Evolutionary conservation across 202 grass and related monocot genomes (phyloP).

Genomic region (Bolboschoenoplectus hybrid): DNA sequence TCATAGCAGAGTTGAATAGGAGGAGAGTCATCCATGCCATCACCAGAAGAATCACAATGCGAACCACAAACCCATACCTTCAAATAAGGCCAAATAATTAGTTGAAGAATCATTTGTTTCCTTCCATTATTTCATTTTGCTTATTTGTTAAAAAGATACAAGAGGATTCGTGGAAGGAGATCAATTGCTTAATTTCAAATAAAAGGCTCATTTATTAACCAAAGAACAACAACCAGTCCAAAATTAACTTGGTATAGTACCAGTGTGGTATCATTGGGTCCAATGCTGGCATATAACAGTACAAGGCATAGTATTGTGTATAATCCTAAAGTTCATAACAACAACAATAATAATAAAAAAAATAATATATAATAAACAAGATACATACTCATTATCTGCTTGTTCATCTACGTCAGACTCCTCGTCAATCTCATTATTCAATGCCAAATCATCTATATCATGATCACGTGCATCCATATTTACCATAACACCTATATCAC

Average conservation of each 20-base stretch:
- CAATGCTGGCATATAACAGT: not conserved
- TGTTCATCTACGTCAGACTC: slow-evolving; percentile 85
- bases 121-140: not conserved
- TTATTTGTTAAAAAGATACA: slow-evolving; percentile 5
- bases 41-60: slow-evolving; percentile 82
- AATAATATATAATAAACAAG: slow-evolving; percentile 31
- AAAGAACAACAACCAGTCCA: slow-evolving; percentile 9
- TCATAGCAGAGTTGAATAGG: slow-evolving; percentile 89
- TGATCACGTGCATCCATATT: slow-evolving; percentile 52
- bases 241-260: slow-evolving; percentile 13
- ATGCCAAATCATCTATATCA: slow-evolving; percentile 58
- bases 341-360: not conserved
- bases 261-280: not conserved
- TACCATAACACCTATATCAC: slow-evolving; percentile 62
- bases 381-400: slow-evolving; percentile 82
- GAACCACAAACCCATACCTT: slow-evolving; percentile 94
- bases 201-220: slow-evolving; percentile 1
- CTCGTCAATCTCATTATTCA: slow-evolving; percentile 62
- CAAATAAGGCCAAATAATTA: slow-evolving; percentile 37
- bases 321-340: not conserved
- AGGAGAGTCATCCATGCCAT: slow-evolving; percentile 94
- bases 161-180: slow-evolving; percentile 3
- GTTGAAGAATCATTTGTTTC: not conserved
- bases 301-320: not conserved
- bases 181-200: not conserved